Evolutionary conservation across 2,329 filamentous ascomycete genomes (phyloP).

Genomic region (Endothia cerciana): DNA sequence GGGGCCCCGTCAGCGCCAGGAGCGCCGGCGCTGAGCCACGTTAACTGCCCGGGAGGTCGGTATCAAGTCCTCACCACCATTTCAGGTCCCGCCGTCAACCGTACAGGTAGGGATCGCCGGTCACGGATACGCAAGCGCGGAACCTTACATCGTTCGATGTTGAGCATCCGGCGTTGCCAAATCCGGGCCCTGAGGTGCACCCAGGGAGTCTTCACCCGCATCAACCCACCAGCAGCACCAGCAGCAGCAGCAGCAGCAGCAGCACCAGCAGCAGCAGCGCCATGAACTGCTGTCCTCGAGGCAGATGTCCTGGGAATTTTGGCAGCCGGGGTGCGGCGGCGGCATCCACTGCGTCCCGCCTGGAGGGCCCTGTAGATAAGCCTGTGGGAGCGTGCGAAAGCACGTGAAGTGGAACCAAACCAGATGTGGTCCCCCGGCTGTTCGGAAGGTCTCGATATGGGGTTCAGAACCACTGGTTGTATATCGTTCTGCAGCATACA

Average conservation of each 20-base stretch:
- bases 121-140: too few species aligned
- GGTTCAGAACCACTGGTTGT: neutral
- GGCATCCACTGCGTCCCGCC: too few species aligned
- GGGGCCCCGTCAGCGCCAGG: neutral
- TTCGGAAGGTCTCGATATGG: neutral
- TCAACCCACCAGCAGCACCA: neutral
- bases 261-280: slow-evolving; percentile 19
- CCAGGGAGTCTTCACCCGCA: neutral
- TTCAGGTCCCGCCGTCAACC: too few species aligned
- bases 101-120: too few species aligned
- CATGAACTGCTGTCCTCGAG: neutral
- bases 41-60: too few species aligned
- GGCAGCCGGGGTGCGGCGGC: neutral
- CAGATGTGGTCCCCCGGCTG: neutral
- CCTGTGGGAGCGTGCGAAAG: neutral
- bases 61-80: too few species aligned
- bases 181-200: too few species aligned
- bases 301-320: too few species aligned
- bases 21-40: neutral
- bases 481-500: neutral
- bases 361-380: neutral
- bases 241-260: neutral
- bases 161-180: too few species aligned
- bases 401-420: neutral
- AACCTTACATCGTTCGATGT: too few species aligned